phyloP scores from a whole-genome alignment of 2,329 filamentous ascomycete species.

The Penicillium sp. region DNA sequence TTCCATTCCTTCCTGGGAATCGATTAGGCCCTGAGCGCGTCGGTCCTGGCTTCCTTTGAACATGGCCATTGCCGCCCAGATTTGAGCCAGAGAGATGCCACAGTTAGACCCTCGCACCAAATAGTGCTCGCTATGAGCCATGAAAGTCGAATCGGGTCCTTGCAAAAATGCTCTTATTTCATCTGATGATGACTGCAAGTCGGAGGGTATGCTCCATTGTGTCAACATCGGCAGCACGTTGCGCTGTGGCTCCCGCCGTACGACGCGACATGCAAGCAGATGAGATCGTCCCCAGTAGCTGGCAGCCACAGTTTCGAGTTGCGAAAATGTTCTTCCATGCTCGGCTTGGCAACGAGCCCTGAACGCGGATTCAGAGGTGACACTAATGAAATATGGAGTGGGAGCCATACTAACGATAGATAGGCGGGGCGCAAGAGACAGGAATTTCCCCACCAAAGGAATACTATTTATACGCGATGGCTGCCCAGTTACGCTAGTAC shows the following conservation, averaged over 20 bases:
- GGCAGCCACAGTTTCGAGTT: constrained; percentile 1
- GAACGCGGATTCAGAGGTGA: constrained; percentile 7
- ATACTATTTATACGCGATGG: no score
- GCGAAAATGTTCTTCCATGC: background rate
- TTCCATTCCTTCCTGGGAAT: background rate
- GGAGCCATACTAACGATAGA: constrained; percentile 4
- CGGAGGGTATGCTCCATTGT: background rate
- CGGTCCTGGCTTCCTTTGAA: constrained; percentile 8
- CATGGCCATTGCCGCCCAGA: constrained; percentile 12
- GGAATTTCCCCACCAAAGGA: no score
- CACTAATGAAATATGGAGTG: constrained; percentile 3
- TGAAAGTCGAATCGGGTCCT: constrained; percentile 3
- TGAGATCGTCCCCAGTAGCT: constrained; percentile 6
- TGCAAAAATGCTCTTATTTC: constrained; percentile 7
- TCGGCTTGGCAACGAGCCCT: constrained; percentile 3
- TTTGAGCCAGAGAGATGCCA: constrained; percentile 8
- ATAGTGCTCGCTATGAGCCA: constrained; percentile 7
- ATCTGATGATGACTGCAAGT: constrained; percentile 1
- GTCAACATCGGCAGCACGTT: constrained; percentile 7
- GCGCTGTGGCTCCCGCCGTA: constrained; percentile 6
- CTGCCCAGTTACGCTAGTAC: no score
- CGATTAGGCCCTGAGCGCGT: background rate
- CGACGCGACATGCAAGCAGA: constrained; percentile 9
- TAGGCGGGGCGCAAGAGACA: no score
- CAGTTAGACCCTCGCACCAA: constrained; percentile 3